A percentile compares a stretch with the other conserved stretches of the same genome.
Conservation (phyloP, 108 stramenopile genomes). For the Cylindrotheca fusiformis region DNA sequence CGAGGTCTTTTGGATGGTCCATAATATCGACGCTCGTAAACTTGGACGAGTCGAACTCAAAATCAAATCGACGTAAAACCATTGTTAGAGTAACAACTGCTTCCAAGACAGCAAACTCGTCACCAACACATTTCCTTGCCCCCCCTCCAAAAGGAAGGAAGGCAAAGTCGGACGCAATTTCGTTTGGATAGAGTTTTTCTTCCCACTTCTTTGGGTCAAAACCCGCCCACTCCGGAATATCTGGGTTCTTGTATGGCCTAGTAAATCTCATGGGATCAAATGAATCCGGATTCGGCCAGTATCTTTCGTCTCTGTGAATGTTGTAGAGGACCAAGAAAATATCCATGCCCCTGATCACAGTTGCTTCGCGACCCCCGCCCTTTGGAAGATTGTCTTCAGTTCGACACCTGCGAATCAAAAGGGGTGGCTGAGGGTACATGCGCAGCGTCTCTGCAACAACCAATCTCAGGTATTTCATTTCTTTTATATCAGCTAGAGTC, state of each 20-base stretch:
- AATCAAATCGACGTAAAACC: constrained; percentile 88
- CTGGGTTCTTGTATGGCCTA: constrained; percentile 81
- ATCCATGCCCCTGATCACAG: constrained; percentile 90
- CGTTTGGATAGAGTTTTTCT: constrained; percentile 89
- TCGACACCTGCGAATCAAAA: constrained; percentile 92
- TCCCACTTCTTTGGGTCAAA: constrained; percentile 88
- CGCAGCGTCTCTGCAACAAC: constrained; percentile 89
- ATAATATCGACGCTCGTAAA: constrained; percentile 26
- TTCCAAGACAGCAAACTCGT: constrained; percentile 95
- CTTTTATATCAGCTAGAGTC: constrained; percentile 80
- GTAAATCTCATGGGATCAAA: constrained; percentile 90
- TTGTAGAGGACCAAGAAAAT: constrained; percentile 95
- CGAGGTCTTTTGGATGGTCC: constrained; percentile 54
- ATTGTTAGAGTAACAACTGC: constrained; percentile 91
- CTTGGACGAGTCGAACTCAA: constrained; percentile 79
- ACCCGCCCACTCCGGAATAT: constrained; percentile 88
- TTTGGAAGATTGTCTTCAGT: constrained; percentile 79
- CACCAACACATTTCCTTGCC: constrained; percentile 94
- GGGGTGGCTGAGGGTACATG: constrained; percentile 93
- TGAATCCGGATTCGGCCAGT: constrained; percentile 88
- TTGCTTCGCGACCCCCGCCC: constrained; percentile 78
- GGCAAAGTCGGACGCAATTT: constrained; percentile 88
- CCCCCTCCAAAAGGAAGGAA: constrained; percentile 93
- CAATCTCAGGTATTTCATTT: constrained; percentile 80
- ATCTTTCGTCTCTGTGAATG: constrained; percentile 87